These are phyloP conservation scores for Clarireedia paspali DNA, from an alignment of 2,329 filamentous ascomycete genomes.

Conservation along the genomic window DNA sequence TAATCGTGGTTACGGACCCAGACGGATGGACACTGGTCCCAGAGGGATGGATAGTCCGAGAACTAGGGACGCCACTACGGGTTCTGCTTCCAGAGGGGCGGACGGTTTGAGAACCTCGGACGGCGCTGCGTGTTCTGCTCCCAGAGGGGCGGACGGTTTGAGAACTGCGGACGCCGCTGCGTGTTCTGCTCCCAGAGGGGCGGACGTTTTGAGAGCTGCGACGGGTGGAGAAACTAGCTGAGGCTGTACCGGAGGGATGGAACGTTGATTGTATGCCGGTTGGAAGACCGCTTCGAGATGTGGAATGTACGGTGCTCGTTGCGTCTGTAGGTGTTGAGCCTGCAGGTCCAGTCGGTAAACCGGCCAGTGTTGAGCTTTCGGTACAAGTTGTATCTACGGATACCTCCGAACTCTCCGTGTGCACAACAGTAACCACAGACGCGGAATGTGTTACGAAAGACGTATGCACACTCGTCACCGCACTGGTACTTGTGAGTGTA, in stretches of 20 bases:
- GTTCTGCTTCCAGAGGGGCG: background rate
- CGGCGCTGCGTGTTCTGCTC: too few species aligned
- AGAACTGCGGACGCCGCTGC: too few species aligned
- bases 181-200: background rate
- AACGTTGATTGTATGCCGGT: too few species aligned
- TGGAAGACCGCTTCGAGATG: too few species aligned
- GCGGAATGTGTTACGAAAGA: background rate
- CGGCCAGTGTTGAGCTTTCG: background rate
- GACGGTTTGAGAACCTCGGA: too few species aligned
- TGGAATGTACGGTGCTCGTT: background rate
- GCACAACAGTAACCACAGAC: background rate
- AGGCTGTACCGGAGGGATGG: background rate
- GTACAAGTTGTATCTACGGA: background rate
- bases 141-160: too few species aligned
- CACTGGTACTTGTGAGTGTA: background rate
- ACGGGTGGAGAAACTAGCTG: background rate
- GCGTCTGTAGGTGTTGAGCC: too few species aligned
- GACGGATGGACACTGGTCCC: background rate
- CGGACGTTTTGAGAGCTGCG: too few species aligned
- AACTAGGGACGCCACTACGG: background rate
- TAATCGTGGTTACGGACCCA: background rate
- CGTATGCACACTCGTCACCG: background rate
- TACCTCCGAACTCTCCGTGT: background rate
- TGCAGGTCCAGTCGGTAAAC: background rate
- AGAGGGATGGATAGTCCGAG: background rate